Base-by-base conservation (phyloP, 2,329 filamentous ascomycete genomes). In the Colletotrichum sp. region DNA sequence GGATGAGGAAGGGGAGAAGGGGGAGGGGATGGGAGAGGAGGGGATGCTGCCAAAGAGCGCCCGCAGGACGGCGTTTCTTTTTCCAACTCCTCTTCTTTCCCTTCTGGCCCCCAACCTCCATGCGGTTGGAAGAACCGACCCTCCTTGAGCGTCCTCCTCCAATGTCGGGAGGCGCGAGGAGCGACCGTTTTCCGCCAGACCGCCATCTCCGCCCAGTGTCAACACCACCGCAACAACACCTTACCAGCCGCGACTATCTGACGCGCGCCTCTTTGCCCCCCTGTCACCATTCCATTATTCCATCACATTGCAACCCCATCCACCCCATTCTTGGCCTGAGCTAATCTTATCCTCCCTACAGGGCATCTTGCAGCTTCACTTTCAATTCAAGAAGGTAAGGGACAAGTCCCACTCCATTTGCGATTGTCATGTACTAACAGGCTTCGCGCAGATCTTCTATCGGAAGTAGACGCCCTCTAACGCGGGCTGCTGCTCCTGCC, bases 281-380 rank as follows among this genome's bases (percentile, higher is more conserved):
- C 21, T 59, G 28, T 28, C 39, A 28, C 30, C 34, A 24, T 39
- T n/a, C 67, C 14, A 30, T 60, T 16, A 18, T 68, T 65, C 34
- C 68, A 36, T 73, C 70, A 73, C 10, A 72, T 60, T 24, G 65
- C 77, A 76, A 77, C 74, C 74, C 75, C 78, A 68, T 68, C 75
- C 76, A 68, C 78, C 77, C 75, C 72, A 77, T 76, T 70, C 70
- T 36, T 68, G 73, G 70, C 73, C 64, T 73, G 73, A 79, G 76
- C 82, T 84, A 75, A 84, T 77, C 34, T 80, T 73, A 75, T 75
- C 78, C 66, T 66, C 64, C 79, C 74, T 75, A 79, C 82, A 98
- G 95, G 96, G 96, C 69, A 98, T 99, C 80, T 88, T 99, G 74
- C 96, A 98, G 86, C 91, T 99, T 74, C 96, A 99, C 84, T 99